A percentile compares a stretch with the other conserved stretches of the same genome.
These are phyloP conservation scores for Mrakia frigida DNA, from an alignment of 768 basidiomycete species.

Conservation along the genomic window DNA sequence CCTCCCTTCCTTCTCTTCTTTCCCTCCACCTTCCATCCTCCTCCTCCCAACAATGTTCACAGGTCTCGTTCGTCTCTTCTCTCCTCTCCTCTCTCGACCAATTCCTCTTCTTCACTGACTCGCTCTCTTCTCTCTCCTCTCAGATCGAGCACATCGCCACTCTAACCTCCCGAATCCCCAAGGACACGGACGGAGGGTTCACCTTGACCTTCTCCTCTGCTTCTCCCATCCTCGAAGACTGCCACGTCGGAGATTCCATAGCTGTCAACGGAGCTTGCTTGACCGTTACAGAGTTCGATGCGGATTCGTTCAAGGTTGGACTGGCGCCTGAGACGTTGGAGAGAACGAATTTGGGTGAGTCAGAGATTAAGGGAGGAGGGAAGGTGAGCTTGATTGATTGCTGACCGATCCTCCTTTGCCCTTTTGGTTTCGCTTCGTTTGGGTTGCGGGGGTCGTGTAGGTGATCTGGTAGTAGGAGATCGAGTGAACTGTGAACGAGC, in stretches of 20 bases:
- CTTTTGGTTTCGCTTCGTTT: conserved; percentile 55
- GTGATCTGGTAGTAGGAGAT: conserved; percentile 51
- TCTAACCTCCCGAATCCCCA: conserved; percentile 55
- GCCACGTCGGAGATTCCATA: conserved; percentile 89
- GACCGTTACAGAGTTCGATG: conserved; percentile 80
- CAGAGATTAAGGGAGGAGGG: not conserved
- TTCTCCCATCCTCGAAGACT: conserved; percentile 72
- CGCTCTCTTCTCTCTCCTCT: not conserved
- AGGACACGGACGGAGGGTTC: conserved; percentile 66
- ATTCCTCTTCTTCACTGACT: not conserved
- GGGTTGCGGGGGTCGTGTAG: conserved; percentile 41
- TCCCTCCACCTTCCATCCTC: not conserved
- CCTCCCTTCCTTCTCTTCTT: not conserved
- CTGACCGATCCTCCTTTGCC: not conserved
- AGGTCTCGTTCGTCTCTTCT: conserved; percentile 37
- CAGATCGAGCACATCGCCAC: conserved; percentile 87
- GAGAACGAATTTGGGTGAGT: conserved; percentile 80
- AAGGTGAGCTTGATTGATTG: not conserved
- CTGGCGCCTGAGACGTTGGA: conserved; percentile 90
- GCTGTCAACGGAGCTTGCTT: conserved; percentile 75
- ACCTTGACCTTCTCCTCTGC: conserved; percentile 70
- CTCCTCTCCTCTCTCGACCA: not conserved
- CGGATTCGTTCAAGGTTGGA: conserved; percentile 78
- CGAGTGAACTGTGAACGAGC: conserved; percentile 90
- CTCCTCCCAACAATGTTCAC: conserved; percentile 38